Percentiles rank a stretch among this genome's conserved stretches.
Evolutionary conservation across 805 yeast genomes (phyloP).

Genomic region (Ogataea allantospora): DNA sequence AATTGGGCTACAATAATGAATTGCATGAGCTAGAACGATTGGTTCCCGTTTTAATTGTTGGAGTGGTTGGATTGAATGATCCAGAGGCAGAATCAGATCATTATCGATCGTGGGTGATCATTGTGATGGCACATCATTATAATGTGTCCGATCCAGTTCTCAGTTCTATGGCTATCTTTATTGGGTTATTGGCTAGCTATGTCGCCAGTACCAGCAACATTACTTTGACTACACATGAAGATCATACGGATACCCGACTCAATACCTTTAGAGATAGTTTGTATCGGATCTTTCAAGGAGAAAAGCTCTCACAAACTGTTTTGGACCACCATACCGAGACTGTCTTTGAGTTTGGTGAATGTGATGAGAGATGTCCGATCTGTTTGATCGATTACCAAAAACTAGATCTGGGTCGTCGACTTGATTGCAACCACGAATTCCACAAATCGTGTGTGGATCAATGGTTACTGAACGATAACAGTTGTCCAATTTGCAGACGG

Average conservation of each 20-base stretch:
- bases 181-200: slow-evolving; percentile 24
- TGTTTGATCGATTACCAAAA: slow-evolving; percentile 49
- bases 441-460: slow-evolving; percentile 58
- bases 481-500: slow-evolving; percentile 57
- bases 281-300: slow-evolving; percentile 21
- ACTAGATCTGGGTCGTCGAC: slow-evolving; percentile 46
- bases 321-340: slow-evolving; percentile 19
- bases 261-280: slow-evolving; percentile 24
- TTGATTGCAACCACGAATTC: slow-evolving; percentile 51
- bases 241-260: slow-evolving; percentile 18
- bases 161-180: slow-evolving; percentile 37
- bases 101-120: slow-evolving; percentile 58
- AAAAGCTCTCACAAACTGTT: slow-evolving; percentile 17
- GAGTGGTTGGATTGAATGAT: slow-evolving; percentile 31
- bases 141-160: slow-evolving; percentile 40
- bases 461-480: slow-evolving; percentile 52
- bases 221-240: slow-evolving; percentile 6
- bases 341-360: slow-evolving; percentile 18
- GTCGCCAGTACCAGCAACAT: slow-evolving; percentile 19
- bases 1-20: slow-evolving; percentile 15
- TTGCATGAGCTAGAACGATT: slow-evolving; percentile 18
- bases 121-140: slow-evolving; percentile 58
- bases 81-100: slow-evolving; percentile 8
- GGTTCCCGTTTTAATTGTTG: slow-evolving; percentile 33
- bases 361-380: slow-evolving; percentile 46